A percentile compares a stretch with the other conserved stretches of the same genome.
phyloP scores from a whole-genome alignment of 306 rosid genomes.

The Potentilla sterilis region DNA sequence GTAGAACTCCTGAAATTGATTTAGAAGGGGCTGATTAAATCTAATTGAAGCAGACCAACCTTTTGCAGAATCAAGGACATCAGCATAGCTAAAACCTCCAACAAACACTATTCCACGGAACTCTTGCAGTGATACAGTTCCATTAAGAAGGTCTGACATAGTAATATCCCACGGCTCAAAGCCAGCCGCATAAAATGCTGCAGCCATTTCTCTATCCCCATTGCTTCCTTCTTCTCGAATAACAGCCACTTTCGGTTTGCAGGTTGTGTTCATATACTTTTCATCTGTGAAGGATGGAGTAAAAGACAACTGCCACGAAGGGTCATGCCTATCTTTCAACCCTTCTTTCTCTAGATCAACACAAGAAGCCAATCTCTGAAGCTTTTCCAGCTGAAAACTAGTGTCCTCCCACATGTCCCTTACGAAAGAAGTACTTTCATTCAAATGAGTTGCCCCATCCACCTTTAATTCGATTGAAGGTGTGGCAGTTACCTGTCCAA shows the following conservation, averaged over 20 bases:
- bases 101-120: conserved; percentile 74
- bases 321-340: conserved; percentile 63
- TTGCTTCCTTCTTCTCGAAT: conserved; percentile 96
- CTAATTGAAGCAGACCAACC: conserved; percentile 89
- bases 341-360: conserved; percentile 80
- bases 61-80: conserved; percentile 91
- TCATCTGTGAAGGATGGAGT: conserved; percentile 65
- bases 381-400: conserved; percentile 72
- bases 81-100: conserved; percentile 94
- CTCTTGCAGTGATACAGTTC: conserved; percentile 52
- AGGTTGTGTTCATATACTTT: conserved; percentile 44
- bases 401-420: conserved; percentile 86
- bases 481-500: conserved; percentile 58
- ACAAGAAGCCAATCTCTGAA: conserved; percentile 76
- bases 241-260: conserved; percentile 81
- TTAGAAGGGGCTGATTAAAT: conserved; percentile 61
- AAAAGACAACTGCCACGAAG: conserved; percentile 68
- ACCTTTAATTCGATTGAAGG: conserved; percentile 59
- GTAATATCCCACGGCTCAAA: conserved; percentile 90
- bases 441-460: conserved; percentile 55
- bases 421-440: conserved; percentile 53
- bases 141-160: conserved; percentile 82
- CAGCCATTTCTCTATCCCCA: conserved; percentile 94
- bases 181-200: conserved; percentile 77
- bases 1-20: conserved; percentile 84